phyloP scores from a whole-genome alignment of 768 basidiomycete species.

The Plicaturopsis crispa region DNA sequence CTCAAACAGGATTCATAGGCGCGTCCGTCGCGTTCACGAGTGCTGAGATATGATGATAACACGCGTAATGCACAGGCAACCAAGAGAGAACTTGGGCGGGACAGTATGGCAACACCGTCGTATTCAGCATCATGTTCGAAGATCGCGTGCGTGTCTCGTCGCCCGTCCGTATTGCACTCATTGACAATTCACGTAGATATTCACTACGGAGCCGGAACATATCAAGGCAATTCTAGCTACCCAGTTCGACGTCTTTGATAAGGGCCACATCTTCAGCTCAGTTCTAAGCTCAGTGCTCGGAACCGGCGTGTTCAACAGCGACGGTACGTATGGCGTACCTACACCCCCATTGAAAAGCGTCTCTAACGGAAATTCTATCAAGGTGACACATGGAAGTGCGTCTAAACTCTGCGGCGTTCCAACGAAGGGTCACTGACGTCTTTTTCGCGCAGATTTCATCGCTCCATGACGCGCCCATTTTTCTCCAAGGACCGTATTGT shows the following conservation, averaged over 20 bases:
- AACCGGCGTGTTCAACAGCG: conserved; percentile 33
- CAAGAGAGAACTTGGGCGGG: conserved; percentile 1
- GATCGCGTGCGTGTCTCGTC: conserved; percentile 11
- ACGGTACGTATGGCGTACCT: conserved; percentile 15
- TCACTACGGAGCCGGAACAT: conserved; percentile 30
- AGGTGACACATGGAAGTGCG: conserved; percentile 33
- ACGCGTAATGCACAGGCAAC: not conserved
- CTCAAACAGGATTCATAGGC: not conserved
- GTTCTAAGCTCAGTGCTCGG: conserved; percentile 23
- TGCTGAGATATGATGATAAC: not conserved
- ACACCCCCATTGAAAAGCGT: not conserved
- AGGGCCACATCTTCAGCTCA: conserved; percentile 12
- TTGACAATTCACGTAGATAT: conserved; percentile 17
- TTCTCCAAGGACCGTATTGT: conserved; percentile 30
- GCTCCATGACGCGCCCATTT: conserved; percentile 34
- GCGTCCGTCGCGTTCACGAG: not conserved
- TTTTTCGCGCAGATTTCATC: conserved; percentile 25
- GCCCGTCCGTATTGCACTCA: not conserved
- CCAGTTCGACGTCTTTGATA: conserved; percentile 5
- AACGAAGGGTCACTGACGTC: conserved; percentile 1
- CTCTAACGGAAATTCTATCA: not conserved
- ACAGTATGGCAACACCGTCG: conserved; percentile 15
- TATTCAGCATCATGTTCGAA: conserved; percentile 17
- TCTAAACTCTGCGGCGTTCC: not conserved
- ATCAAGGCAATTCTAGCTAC: conserved; percentile 26